Conservation (phyloP, 148 eudicot genomes). For the Hydrangea macrophylla region DNA sequence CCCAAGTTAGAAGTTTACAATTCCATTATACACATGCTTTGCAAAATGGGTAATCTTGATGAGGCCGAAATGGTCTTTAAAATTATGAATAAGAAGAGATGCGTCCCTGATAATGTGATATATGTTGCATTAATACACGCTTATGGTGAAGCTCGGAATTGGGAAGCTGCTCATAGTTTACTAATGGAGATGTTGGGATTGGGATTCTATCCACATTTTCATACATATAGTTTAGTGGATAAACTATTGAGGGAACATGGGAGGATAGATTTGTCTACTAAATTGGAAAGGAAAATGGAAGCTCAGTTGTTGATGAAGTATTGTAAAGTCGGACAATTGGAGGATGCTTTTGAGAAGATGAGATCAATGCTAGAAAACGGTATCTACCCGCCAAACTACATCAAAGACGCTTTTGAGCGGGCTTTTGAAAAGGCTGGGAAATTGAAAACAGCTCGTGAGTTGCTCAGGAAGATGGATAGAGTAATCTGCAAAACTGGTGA, state of each 20-base stretch:
- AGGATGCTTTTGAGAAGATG: background rate
- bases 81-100: background rate
- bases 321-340: background rate
- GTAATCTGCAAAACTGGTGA: background rate
- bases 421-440: slow-evolving; percentile 2
- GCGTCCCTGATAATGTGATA: background rate
- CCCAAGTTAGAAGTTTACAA: background rate
- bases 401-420: background rate
- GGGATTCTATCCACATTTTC: background rate
- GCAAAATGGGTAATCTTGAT: background rate
- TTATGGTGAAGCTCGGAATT: background rate
- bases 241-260: background rate
- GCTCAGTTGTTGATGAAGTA: background rate
- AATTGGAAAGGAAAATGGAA: background rate
- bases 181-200: background rate
- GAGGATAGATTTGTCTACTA: background rate
- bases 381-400: background rate
- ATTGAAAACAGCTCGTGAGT: background rate
- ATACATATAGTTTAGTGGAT: background rate
- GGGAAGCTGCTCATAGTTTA: background rate
- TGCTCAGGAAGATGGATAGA: background rate
- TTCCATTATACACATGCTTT: background rate
- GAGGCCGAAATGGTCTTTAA: background rate
- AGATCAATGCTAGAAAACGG: background rate
- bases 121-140: background rate